phyloP scores from a whole-genome alignment of 2,329 filamentous ascomycete genomes.

The Hymenoscyphus repandus region DNA sequence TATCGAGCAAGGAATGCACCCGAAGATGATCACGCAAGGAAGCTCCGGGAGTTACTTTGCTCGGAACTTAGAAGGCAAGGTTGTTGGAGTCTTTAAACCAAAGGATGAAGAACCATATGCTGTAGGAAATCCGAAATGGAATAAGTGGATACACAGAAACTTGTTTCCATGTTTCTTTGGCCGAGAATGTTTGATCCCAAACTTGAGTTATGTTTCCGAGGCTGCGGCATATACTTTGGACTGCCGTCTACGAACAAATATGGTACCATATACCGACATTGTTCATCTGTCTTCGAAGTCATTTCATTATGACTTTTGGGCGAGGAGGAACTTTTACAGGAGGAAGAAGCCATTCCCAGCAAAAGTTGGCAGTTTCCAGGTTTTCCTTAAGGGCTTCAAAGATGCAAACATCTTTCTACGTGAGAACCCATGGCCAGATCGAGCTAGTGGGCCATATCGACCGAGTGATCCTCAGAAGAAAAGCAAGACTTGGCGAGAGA shows the following conservation, averaged over 20 bases:
- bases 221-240: slow-evolving; percentile 95
- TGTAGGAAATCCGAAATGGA: slow-evolving; percentile 97
- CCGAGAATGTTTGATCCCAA: slow-evolving; percentile 88
- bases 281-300: slow-evolving; percentile 92
- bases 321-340: slow-evolving; percentile 79
- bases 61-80: slow-evolving; percentile 82
- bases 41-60: slow-evolving; percentile 99
- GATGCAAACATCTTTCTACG: slow-evolving; percentile 94
- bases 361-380: slow-evolving; percentile 94
- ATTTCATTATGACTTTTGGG: slow-evolving; percentile 98
- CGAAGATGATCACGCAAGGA: slow-evolving; percentile 92
- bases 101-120: slow-evolving; percentile 99
- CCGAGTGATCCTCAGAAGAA: slow-evolving; percentile 62
- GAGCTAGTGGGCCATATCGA: slow-evolving; percentile 60
- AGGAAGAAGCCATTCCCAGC: slow-evolving; percentile 82
- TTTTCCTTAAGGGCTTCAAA: slow-evolving; percentile 94
- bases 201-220: slow-evolving; percentile 95
- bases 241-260: slow-evolving; percentile 77
- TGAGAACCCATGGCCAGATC: slow-evolving; percentile 95
- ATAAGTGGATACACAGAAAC: slow-evolving; percentile 98
- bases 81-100: slow-evolving; percentile 96
- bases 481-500: slow-evolving; percentile 73
- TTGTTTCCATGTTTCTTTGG: slow-evolving; percentile 97
- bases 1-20: slow-evolving; percentile 86
- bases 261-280: slow-evolving; percentile 95